Base-by-base conservation (phyloP, 345 rosid genomes). In the Euphorbia peplus region DNA sequence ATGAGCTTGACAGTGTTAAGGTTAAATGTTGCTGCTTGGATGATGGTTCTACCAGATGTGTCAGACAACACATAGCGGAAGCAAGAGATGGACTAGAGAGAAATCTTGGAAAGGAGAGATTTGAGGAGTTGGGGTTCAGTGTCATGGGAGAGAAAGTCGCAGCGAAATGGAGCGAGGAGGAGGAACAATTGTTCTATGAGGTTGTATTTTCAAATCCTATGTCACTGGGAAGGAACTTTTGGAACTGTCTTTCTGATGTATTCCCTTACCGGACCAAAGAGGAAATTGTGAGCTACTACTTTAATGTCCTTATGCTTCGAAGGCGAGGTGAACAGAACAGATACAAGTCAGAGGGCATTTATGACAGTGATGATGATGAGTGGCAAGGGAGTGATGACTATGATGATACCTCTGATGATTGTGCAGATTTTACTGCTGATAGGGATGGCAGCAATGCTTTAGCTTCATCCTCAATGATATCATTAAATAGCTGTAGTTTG, bases 101-200 rank as follows among this genome's bases (percentile, higher is more conserved):
- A 62, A 14, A 5, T 32, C 32, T 73, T 24, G 77, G 73, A 13
- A 44, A 41, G 22, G 58, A 73, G 61, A 67, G 39, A 26, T 73
- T 68, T 55, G 56, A n/a, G 22, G 26, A 35, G 10, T 39, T 73
- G 47, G 77, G 77, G 56, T 68, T 68, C 56, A 16, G 35, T 61
- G 67, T 68, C 16, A 73, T 73, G 77, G 77, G 77, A 62, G 77
- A 73, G 66, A 50, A 67, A 22, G 68, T 73, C 21, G 44, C 72
- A 41, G 47, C 24, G 21, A 60, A 62, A 44, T 73, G 77, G 77
- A 68, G 55, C 12, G 64, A 62, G n/a, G 59, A 62, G 30, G 77
- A 73, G 44, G 64, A 68, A 55, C 57, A 69, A 60, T 24, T 54
- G 32, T 73, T 61, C 52, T 30, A 32, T 68, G 77, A 55, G 48